Evolutionary conservation across 176 grass and related monocot species (phyloP), one percentile per base, ranked within the genome.

Genomic region (Secale cereale): DNA sequence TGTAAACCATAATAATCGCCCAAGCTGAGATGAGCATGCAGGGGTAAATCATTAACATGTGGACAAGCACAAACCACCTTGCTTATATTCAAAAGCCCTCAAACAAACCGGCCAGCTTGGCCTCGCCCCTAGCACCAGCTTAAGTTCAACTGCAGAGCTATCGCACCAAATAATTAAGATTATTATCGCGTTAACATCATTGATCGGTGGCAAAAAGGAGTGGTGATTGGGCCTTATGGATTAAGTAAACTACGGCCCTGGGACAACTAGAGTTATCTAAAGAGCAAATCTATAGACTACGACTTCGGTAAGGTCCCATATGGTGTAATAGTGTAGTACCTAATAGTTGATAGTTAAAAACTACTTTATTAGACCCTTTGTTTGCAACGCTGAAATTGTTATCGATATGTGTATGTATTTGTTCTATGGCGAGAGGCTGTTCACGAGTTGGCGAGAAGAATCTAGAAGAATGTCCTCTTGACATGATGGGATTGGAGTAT

Each of bases 21-120:
- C 70, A 68, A 23, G 33, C 31, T 37, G 9, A 23, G 22, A 15
- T 15, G 59, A 84, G 87, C 68, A 35, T 40, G 76, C 76, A 1
- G 61, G 48, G 56, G 52, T 79, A 82, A 60, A 87, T 85, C 89
- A 91, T 81, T 78, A 65, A 31, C 81, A 88, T 77, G 81, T 91
- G 89, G 77, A 87, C 85, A 70, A 82, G 57, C 10, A 57, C 54
- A n/a, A 37, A 37, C 33, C 36, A 39, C 65, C 23, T 26, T 4
- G 59, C 35, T 73, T 25, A 29, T 70, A 30, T 43, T 56, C n/a
- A 19, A 52, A 52, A 7, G 16, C 6, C 16, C 19, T 52, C 6
- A 52, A 74, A 85, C 91, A 87, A 93, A 84, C 85, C 88, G 66
- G 75, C 86, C 83, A 95, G 83, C 72, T 85, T 89, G 91, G 86